Percentiles rank a stretch among this genome's conserved stretches.
These are phyloP conservation scores for Scenedesmus sp. DNA, from an alignment of 163 green algal species.

Conservation along the genomic window DNA sequence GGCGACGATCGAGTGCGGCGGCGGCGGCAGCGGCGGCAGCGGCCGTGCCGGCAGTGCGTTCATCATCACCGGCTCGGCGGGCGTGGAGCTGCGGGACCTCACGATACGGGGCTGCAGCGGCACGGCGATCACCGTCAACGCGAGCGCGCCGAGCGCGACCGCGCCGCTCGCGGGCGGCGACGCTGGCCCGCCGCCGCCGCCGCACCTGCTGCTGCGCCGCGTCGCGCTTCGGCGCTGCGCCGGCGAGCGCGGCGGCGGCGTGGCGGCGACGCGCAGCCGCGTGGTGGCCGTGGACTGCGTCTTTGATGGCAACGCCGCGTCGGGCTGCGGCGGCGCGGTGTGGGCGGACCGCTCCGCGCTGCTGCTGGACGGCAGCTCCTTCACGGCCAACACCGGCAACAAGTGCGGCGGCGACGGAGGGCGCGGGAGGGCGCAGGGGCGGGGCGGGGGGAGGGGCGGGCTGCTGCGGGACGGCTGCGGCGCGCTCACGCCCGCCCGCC, in stretches of 20 bases:
- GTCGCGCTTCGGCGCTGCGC: slow-evolving; percentile 3
- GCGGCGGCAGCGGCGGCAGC: background rate
- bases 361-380: background rate
- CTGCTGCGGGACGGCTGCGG: too few species aligned
- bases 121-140: slow-evolving; percentile 21
- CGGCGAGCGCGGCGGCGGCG: background rate
- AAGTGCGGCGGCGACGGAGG: too few species aligned
- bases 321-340: slow-evolving; percentile 17
- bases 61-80: slow-evolving; percentile 1
- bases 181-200: too few species aligned
- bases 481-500: too few species aligned
- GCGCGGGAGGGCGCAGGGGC: too few species aligned
- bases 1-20: background rate
- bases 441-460: too few species aligned
- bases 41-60: background rate
- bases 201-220: slow-evolving; percentile 5
- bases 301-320: slow-evolving; percentile 4
- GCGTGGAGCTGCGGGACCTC: slow-evolving; percentile 12
- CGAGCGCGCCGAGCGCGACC: too few species aligned
- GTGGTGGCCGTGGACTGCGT: slow-evolving; percentile 9
- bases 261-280: background rate
- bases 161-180: too few species aligned
- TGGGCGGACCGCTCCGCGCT: slow-evolving; percentile 5
- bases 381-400: slow-evolving; percentile 20
- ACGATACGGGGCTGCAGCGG: slow-evolving; percentile 9